These are phyloP conservation scores for Symmetrospora coprosmae DNA, from an alignment of 768 basidiomycete genomes.

Conservation along the genomic window DNA sequence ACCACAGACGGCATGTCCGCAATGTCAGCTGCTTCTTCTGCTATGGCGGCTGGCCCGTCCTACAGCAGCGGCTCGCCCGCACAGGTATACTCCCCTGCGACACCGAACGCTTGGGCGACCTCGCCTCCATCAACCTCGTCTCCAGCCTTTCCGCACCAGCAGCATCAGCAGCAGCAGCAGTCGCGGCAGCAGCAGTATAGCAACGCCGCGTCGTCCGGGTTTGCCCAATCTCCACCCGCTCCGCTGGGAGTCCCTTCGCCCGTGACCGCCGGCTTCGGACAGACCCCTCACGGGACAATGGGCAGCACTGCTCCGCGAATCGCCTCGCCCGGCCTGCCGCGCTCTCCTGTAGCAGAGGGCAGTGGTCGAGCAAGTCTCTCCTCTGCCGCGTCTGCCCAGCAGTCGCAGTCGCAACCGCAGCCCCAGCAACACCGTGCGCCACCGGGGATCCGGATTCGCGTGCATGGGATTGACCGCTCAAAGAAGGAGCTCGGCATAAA, in stretches of 20 bases:
- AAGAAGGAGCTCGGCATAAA: slow-evolving; percentile 83
- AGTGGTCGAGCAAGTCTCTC: neutral
- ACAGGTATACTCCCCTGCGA: neutral
- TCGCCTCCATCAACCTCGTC: neutral
- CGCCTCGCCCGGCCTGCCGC: slow-evolving; percentile 7
- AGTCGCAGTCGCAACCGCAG: neutral
- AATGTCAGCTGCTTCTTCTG: neutral
- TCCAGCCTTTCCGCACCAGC: neutral
- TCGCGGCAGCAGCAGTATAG: too few species aligned
- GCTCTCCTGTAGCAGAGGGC: slow-evolving; percentile 7
- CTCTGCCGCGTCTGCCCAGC: neutral
- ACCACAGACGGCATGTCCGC: slow-evolving; percentile 1
- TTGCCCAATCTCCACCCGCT: neutral
- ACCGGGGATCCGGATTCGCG: slow-evolving; percentile 74
- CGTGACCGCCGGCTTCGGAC: neutral
- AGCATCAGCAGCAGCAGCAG: too few species aligned
- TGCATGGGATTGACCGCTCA: slow-evolving; percentile 85
- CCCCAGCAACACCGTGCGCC: slow-evolving; percentile 17
- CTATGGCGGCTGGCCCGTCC: too few species aligned
- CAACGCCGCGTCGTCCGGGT: too few species aligned
- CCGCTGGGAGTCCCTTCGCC: neutral
- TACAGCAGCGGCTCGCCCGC: neutral
- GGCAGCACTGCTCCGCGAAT: too few species aligned
- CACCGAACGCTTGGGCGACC: slow-evolving; percentile 13
- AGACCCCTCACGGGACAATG: too few species aligned